A percentile compares a stretch with the other conserved stretches of the same genome.
Conservation (phyloP, 495 filamentous ascomycete genomes). For the Lasiosphaeris hirsuta region DNA sequence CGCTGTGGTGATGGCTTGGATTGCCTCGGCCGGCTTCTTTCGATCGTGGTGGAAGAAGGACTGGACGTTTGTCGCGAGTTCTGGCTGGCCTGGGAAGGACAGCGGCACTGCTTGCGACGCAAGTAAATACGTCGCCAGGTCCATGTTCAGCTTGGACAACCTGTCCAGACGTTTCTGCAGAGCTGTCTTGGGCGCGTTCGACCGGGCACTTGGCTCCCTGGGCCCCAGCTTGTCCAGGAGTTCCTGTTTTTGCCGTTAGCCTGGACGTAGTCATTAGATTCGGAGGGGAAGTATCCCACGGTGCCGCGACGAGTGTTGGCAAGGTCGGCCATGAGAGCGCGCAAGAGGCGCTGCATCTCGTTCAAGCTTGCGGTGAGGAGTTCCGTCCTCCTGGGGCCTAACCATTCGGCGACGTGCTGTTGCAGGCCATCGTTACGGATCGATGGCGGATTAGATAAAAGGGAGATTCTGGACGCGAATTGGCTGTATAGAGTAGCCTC, state of each 20-base stretch:
- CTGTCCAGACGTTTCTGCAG: slow-evolving; percentile 1
- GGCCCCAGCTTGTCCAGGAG: not conserved
- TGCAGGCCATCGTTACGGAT: not conserved
- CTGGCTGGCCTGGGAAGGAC: not conserved
- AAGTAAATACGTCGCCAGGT: not conserved
- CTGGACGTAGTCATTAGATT: not conserved
- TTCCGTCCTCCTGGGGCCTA: not conserved
- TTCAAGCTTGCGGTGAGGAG: not conserved
- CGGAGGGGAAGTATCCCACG: not conserved
- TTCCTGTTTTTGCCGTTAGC: not conserved
- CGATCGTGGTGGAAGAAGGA: slow-evolving; percentile 1
- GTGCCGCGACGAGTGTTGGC: not conserved
- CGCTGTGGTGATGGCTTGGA: not conserved
- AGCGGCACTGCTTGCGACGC: not conserved
- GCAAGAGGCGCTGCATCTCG: not conserved
- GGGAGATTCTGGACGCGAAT: not conserved
- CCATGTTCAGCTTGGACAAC: slow-evolving; percentile 3
- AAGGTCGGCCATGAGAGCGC: not conserved
- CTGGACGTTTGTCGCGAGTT: not conserved
- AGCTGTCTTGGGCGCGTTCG: not conserved
- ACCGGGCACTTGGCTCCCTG: not conserved
- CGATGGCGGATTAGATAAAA: not conserved
- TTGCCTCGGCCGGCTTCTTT: not conserved
- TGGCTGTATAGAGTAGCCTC: not conserved
- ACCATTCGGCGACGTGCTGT: not conserved